Conservation (phyloP, 2,329 filamentous ascomycete species). For the Trematosphaeria pertusa region DNA sequence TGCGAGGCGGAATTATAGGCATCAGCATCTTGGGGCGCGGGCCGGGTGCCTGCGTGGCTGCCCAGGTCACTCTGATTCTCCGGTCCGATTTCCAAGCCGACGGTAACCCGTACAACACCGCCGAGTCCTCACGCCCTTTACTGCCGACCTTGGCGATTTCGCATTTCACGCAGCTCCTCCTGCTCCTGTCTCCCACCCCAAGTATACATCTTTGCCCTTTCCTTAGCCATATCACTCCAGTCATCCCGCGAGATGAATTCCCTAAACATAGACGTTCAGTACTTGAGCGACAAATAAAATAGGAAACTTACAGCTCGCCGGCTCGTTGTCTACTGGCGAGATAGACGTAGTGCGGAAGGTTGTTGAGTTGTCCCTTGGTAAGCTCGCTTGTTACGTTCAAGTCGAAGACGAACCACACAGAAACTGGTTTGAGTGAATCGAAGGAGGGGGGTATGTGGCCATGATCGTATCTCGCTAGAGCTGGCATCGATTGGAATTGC, state of each 20-base stretch:
- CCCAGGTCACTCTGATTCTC: too few species aligned
- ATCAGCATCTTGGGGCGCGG: too few species aligned
- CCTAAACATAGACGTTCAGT: constrained; percentile 7
- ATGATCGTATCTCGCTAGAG: constrained; percentile 6
- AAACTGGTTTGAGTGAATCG: constrained; percentile 8
- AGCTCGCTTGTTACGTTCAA: constrained; percentile 6
- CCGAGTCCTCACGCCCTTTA: too few species aligned
- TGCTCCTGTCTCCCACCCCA: constrained; percentile 12
- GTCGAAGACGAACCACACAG: constrained; percentile 8
- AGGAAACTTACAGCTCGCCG: constrained; percentile 7
- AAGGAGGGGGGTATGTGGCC: constrained; percentile 4
- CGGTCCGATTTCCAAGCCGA: too few species aligned
- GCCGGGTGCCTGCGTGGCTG: too few species aligned
- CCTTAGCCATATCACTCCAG: constrained; percentile 3
- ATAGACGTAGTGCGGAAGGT: constrained; percentile 7
- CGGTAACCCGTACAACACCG: too few species aligned
- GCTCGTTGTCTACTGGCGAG: constrained; percentile 4
- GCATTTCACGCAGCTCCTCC: constrained; percentile 9
- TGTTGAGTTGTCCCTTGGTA: constrained; percentile 3
- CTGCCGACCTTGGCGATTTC: constrained; percentile 4
- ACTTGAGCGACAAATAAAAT: background rate
- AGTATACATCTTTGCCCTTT: constrained; percentile 8
- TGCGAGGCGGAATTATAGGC: too few species aligned
- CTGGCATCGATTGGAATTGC: constrained; percentile 1
- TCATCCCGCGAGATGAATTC: constrained; percentile 5